Percentiles rank a stretch among this genome's conserved stretches.
These are phyloP conservation scores for Zymoseptoria crescenta DNA, from an alignment of 2,329 filamentous ascomycete genomes.

Conservation along the genomic window DNA sequence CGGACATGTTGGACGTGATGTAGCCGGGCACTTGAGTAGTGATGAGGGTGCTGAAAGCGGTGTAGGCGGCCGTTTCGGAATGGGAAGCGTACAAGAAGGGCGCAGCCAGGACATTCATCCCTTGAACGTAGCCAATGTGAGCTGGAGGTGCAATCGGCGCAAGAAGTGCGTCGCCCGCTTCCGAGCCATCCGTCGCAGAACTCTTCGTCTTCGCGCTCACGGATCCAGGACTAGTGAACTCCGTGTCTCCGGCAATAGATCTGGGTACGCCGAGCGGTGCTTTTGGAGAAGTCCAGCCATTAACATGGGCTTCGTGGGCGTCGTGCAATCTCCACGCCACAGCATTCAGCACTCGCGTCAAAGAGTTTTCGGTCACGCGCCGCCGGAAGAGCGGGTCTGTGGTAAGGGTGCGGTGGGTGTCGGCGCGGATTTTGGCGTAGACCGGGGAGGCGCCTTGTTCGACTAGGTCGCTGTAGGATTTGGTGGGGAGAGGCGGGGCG, in stretches of 20 bases:
- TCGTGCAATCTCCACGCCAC: conserved; percentile 92
- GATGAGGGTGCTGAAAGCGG: conserved; percentile 80
- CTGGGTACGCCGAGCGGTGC: conserved; percentile 42
- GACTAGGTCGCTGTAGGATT: conserved; percentile 81
- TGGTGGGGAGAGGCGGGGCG: conserved; percentile 73
- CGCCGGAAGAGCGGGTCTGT: conserved; percentile 96
- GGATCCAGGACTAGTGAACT: conserved; percentile 29
- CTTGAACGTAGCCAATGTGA: conserved; percentile 87
- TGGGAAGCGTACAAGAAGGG: conserved; percentile 92
- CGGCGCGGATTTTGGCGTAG: conserved; percentile 96
- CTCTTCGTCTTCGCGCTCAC: conserved; percentile 32
- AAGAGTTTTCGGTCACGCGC: conserved; percentile 86
- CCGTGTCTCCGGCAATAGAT: conserved; percentile 44
- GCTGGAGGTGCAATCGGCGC: conserved; percentile 35
- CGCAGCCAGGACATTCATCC: conserved; percentile 96
- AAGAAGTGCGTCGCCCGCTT: conserved; percentile 39
- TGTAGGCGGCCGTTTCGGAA: conserved; percentile 90
- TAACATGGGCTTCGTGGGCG: conserved; percentile 52
- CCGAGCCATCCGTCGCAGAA: conserved; percentile 54
- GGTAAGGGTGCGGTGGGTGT: conserved; percentile 92
- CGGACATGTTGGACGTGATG: conserved; percentile 92
- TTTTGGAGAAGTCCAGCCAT: conserved; percentile 41
- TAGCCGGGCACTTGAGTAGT: conserved; percentile 87
- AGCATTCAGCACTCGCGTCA: conserved; percentile 90
- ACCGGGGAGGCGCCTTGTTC: conserved; percentile 89